Conservation (phyloP, 306 rosid genomes). For the cucumber (Cucumis sativus) region Cucumber_9930_V3 NC_026657.2:34246001-34246500, state of each 20-base stretch:
- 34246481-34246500: conserved; percentile 18
- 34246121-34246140: conserved; percentile 13
- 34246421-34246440: conserved; percentile 25
- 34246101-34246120: conserved; percentile 6
- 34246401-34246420: conserved; percentile 25
- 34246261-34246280: conserved; percentile 25
- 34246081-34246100: conserved; percentile 10
- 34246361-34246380: conserved; percentile 23
- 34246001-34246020: conserved; percentile 13
- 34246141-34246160: conserved; percentile 8
- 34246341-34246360: conserved; percentile 30
- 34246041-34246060: conserved; percentile 11
- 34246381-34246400: conserved; percentile 18
- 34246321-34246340: conserved; percentile 16
- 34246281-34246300: conserved; percentile 13
- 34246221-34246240: conserved; percentile 26
- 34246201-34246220: conserved; percentile 15
- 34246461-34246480: conserved; percentile 34
- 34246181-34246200: conserved; percentile 15
- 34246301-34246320: conserved; percentile 18
- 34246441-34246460: conserved; percentile 31
- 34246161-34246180: conserved; percentile 18
- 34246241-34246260: conserved; percentile 17
- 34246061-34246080: conserved; percentile 14
- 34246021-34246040: conserved; percentile 13